Percentiles rank a stretch among this genome's conserved stretches.
Conservation (phyloP, 371 early-diverging fungal genomes). For the Massospora cicadina region DNA sequence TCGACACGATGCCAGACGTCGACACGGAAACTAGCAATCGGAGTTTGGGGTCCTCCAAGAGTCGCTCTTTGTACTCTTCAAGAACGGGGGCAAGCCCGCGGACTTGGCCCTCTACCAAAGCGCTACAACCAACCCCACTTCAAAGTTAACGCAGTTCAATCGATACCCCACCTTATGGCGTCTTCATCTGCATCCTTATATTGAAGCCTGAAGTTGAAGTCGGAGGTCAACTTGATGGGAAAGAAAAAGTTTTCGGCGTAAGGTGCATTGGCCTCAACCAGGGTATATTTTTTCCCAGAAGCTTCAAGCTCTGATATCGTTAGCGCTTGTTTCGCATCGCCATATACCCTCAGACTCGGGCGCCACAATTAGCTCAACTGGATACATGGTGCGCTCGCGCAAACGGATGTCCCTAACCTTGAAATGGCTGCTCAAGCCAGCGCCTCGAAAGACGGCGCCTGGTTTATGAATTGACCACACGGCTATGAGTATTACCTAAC, state of each 20-base stretch:
- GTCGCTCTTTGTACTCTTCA: constrained; percentile 34
- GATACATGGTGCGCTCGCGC: constrained; percentile 56
- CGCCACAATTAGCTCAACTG: constrained; percentile 54
- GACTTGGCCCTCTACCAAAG: constrained; percentile 42
- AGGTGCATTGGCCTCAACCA: constrained; percentile 23
- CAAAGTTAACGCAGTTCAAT: background rate
- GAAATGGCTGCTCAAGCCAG: constrained; percentile 70
- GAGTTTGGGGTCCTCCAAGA: constrained; percentile 55
- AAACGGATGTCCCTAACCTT: constrained; percentile 67
- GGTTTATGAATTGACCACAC: constrained; percentile 85
- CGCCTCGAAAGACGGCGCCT: constrained; percentile 82
- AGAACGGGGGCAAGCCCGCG: constrained; percentile 51
- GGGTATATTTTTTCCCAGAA: constrained; percentile 11
- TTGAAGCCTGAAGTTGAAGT: constrained; percentile 56
- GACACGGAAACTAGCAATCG: constrained; percentile 55
- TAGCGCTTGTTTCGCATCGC: constrained; percentile 9
- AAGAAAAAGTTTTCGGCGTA: constrained; percentile 67
- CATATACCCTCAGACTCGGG: constrained; percentile 32
- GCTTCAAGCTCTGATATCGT: background rate
- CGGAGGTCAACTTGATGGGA: constrained; percentile 56
- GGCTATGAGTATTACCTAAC: constrained; percentile 66
- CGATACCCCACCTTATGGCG: constrained; percentile 16
- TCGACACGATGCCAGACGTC: constrained; percentile 40
- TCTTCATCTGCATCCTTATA: constrained; percentile 28
- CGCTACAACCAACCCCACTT: constrained; percentile 17